Evolutionary conservation across 805 yeast genomes (phyloP), one percentile per base, ranked within the genome.

Genomic region (Starmerella etchellsii): DNA sequence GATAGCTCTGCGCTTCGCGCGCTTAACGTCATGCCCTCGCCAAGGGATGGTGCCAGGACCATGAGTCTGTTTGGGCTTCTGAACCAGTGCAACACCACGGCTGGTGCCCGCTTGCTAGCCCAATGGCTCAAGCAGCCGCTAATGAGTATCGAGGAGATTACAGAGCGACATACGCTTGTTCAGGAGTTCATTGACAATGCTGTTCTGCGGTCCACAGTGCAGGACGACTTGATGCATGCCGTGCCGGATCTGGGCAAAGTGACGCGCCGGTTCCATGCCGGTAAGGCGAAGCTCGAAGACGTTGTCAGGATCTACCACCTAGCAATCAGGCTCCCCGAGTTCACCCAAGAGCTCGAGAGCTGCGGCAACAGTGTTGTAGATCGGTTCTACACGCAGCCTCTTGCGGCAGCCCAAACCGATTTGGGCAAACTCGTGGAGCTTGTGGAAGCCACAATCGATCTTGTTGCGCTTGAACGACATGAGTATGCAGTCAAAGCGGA

Each of bases 71-170:
- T 73, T 56, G 95, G 93, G 21, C 67, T 91, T 33, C 64, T 91
- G 52, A 88, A 91, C 64, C 75, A 78, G 51, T 88, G 97, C 65
- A 84, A 81, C 53, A 79, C 94, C 3, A 69, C 75, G 2, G 84
- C 91, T n/a, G 99, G 99, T 7, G 66, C 88, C 1, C 70, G 97
- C 48, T 62, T 87, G 37, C 68, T 91, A 21, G 77, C 91, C 14
- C 95, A 84, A 55, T 91, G 98, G 98, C 68, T 91, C 46, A 91
- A 88, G 55, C 98, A 91, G 60, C 99, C 99, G 1, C 67, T 91
- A 36, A 77, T 94, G 39, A 74, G 75, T 49, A 55, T 69, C 10
- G 54, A 51, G 0, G 74, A 68, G 37, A 85, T 91, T 30, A 58
- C 63, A 30, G 67, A 74, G 33, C 69, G 99, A 37, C 95, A 82